Base-by-base conservation (phyloP, 1,139 yeast species). In the Groenewaldozyma auringiensis region DNA sequence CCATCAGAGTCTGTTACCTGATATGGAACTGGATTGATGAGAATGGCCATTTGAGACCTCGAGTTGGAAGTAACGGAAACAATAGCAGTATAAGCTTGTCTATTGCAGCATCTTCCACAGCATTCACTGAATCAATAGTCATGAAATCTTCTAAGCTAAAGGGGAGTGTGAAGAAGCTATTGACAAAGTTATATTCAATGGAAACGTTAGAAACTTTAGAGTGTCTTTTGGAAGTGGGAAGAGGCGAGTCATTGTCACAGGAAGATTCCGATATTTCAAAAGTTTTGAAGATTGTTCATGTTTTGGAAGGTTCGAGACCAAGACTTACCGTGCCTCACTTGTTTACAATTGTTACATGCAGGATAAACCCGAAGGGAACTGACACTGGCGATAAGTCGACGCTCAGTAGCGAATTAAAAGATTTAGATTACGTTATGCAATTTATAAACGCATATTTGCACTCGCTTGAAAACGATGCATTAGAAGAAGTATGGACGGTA, bases 281-380 rank as follows among this genome's bases (percentile, higher is more conserved):
- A 21, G 63, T 72, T 3, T 71, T 74, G 53, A 83, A 82, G 53
- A 58, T 86, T 2, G 65, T 84, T 22, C 88, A 84, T 61, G 81
- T 85, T 8, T 68, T 92, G 42, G 96, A 89, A 64, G 94, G 94
- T 0, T 84, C 95, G 2, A 76, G 86, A 51, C 83, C 95, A 0
- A 86, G 81, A 49, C 58, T 78, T 3, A 84, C 95, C 0, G 68
- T 88, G 18, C 94, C 95, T 0, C 73, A 75, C 52, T 64, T 87
- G 6, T 66, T 85, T 50, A 71, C 75, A 49, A 72, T 86, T 0
- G 68, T 85, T 21, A 64, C 70, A 14, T 61, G 69, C 36, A 63
- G 79, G 37, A 66, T 69, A 29, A 37, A 72, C 48, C 66, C 66
- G 4, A 51, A 59, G 3, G 51, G 57, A 16, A 47, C 62, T 16